Evolutionary conservation across 192 early-diverging fungal genomes (phyloP), one percentile per base, ranked within the genome.

Genomic region (Helicostylum pulchrum): DNA sequence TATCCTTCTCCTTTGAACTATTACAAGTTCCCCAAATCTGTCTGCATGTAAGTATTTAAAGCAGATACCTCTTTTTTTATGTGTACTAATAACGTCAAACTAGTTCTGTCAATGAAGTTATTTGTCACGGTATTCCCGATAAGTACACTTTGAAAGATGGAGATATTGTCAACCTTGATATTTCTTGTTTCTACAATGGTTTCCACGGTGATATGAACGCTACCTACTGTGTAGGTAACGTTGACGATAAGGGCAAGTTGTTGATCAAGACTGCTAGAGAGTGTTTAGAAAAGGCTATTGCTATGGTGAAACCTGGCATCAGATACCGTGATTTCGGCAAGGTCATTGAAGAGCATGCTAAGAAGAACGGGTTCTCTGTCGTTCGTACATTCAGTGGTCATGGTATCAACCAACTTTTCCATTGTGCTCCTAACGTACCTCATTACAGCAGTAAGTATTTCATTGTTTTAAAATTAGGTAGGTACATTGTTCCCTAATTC

Each of bases 1-100:
- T 99, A 99, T 67, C 97, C 97, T 21, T 97, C 95, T n/a, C 92
- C 97, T 47, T 78, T 99, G 43, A 98, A 98, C 80, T 99, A 99
- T 83, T 90, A 91, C 75, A 73, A 85, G 39, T 99, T 97, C 74
- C 95, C 95, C 11, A 98, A 98, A 78, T 96, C 94, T 30, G 85
- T 89, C 66, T 99, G 97, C 81, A 95, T 89, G 62, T 85, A 78
- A 61, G 77, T 81, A 26, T n/a, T n/a, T n/a, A n/a, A n/a, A 45
- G 6, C 15, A 49, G 12, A 23, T 0, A 8, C 4, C 26, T 0
- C 12, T 53, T 12, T 15, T 30, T 7, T 17, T 34, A 36, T n/a
- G 21, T 53, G 10, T 31, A 54, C 34, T 54, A 54, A 31, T n/a
- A n/a, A 20, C 23, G 71, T 42, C 34, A 43, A 9, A 49, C 45